These are phyloP conservation scores for Penicillium simplicissimum DNA, from an alignment of 495 filamentous ascomycete species.

Conservation along the genomic window DNA sequence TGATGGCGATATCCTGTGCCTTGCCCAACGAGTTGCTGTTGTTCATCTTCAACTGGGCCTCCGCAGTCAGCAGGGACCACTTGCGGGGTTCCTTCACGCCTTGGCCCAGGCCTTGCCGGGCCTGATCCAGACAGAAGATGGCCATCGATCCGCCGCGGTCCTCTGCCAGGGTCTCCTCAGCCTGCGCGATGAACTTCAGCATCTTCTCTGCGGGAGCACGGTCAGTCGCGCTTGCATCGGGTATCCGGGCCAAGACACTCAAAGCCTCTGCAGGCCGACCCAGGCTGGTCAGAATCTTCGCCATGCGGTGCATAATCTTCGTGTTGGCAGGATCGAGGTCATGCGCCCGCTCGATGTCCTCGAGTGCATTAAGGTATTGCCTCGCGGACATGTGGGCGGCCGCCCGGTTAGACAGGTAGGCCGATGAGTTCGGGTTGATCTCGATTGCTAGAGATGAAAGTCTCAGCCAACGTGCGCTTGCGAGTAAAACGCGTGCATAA, in stretches of 20 bases:
- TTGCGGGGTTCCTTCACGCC: conserved; percentile 79
- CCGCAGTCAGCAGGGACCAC: conserved; percentile 89
- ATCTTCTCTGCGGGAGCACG: conserved; percentile 76
- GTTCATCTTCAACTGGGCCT: conserved; percentile 93
- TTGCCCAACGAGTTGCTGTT: conserved; percentile 85
- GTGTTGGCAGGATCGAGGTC: conserved; percentile 78
- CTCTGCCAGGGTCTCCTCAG: conserved; percentile 69
- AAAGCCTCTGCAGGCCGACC: conserved; percentile 85
- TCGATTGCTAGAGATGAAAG: conserved; percentile 67
- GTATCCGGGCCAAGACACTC: conserved; percentile 66
- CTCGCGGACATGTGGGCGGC: conserved; percentile 87
- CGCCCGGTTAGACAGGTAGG: conserved; percentile 92
- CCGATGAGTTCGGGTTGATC: conserved; percentile 64
- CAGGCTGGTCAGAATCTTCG: conserved; percentile 82
- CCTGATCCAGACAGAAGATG: conserved; percentile 85
- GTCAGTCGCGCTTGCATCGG: conserved; percentile 80
- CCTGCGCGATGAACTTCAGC: conserved; percentile 77
- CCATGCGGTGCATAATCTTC: conserved; percentile 85
- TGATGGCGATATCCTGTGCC: conserved; percentile 89
- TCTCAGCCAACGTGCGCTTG: conserved; percentile 1
- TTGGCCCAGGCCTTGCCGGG: conserved; percentile 72
- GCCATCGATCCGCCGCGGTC: conserved; percentile 85
- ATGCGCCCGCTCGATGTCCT: conserved; percentile 77
- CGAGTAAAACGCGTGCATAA: background rate
- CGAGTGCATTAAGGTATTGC: conserved; percentile 74